Conservation (phyloP, 768 basidiomycete genomes). For the Psilocybe cyanescens region DNA sequence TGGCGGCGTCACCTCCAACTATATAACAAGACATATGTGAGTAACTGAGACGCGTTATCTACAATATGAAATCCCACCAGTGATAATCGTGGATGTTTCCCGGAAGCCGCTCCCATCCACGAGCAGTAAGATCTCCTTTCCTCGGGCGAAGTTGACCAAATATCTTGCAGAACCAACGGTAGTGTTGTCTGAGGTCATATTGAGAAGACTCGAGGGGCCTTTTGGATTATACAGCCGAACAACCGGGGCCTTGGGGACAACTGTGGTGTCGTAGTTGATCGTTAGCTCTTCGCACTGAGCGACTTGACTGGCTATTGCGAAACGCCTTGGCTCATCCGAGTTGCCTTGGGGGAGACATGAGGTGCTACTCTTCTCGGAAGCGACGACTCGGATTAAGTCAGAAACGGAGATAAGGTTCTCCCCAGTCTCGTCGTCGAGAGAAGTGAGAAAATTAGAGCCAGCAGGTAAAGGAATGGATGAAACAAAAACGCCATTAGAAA, state of each 20-base stretch:
- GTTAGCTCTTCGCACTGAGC: constrained; percentile 55
- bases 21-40: neutral
- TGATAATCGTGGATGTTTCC: constrained; percentile 47
- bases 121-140: constrained; percentile 44
- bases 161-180: constrained; percentile 43
- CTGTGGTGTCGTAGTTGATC: constrained; percentile 42
- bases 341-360: constrained; percentile 41
- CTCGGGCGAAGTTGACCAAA: constrained; percentile 40
- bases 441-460: constrained; percentile 55
- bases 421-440: constrained; percentile 52
- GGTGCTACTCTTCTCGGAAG: constrained; percentile 37
- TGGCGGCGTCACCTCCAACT: constrained; percentile 38
- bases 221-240: constrained; percentile 44
- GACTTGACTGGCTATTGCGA: constrained; percentile 33
- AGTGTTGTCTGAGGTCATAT: constrained; percentile 28
- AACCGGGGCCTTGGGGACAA: constrained; percentile 31
- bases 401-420: constrained; percentile 45
- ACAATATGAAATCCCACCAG: constrained; percentile 30
- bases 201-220: constrained; percentile 33
- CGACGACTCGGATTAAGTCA: constrained; percentile 47
- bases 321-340: constrained; percentile 25
- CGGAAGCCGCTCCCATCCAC: constrained; percentile 39
- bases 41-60: neutral
- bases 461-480: constrained; percentile 56
- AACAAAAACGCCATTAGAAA: constrained; percentile 45